phyloP scores from a whole-genome alignment of 306 rosid genomes.

The Gastrolobium bilobum region DNA sequence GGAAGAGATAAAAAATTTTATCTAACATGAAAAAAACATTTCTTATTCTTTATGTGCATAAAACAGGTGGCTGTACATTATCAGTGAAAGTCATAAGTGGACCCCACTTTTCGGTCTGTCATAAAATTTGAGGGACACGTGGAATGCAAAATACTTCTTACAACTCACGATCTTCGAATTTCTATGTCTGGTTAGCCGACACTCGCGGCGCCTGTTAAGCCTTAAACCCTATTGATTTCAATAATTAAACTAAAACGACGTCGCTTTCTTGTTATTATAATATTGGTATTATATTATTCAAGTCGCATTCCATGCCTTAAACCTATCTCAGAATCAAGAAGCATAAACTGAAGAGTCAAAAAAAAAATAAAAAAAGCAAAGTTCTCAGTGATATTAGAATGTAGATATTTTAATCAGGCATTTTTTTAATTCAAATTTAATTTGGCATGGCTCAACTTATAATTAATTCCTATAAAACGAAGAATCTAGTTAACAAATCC shows the following conservation, averaged over 20 bases:
- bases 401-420: too few species aligned
- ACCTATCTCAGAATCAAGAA: not conserved
- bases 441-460: too few species aligned
- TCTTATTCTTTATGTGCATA: slow-evolving; percentile 1
- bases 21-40: too few species aligned
- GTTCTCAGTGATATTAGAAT: too few species aligned
- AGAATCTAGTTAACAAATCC: too few species aligned
- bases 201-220: slow-evolving; percentile 20
- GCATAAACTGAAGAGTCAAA: not conserved
- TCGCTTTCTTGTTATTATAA: not conserved
- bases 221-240: too few species aligned
- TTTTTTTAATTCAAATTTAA: too few species aligned
- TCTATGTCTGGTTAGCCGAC: slow-evolving; percentile 46
- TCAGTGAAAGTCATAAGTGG: slow-evolving; percentile 4
- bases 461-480: too few species aligned
- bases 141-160: not conserved
- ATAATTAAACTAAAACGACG: not conserved
- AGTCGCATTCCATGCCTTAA: not conserved
- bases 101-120: not conserved
- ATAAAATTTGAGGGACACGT: slow-evolving; percentile 16
- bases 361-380: too few species aligned
- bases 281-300: not conserved
- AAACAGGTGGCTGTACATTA: slow-evolving; percentile 16
- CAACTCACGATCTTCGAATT: not conserved
- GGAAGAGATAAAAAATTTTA: too few species aligned